Percentiles rank a stretch among this genome's conserved stretches.
These are phyloP conservation scores for Penicillium sp. DNA, from an alignment of 2,329 filamentous ascomycete species.

Conservation along the genomic window DNA sequence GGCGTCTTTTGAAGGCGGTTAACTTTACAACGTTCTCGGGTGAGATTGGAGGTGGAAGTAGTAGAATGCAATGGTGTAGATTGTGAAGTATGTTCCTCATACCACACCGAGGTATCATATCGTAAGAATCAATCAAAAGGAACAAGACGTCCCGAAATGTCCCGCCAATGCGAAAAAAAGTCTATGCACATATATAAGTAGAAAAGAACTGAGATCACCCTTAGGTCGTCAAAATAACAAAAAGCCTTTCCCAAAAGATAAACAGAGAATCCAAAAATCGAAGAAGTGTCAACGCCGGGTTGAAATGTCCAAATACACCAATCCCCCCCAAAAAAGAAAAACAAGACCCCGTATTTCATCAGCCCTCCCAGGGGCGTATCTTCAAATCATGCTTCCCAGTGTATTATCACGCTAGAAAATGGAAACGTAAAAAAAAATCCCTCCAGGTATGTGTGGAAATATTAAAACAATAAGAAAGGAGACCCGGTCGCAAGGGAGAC, in stretches of 20 bases:
- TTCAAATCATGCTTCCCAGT: slow-evolving; percentile 22
- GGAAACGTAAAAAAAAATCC: slow-evolving; percentile 10
- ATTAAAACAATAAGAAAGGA: slow-evolving; percentile 25
- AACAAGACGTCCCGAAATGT: slow-evolving; percentile 8
- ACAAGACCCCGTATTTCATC: slow-evolving; percentile 13
- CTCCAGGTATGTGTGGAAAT: slow-evolving; percentile 18
- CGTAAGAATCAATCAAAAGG: slow-evolving; percentile 15
- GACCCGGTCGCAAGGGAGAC: neutral
- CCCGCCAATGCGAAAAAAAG: slow-evolving; percentile 20
- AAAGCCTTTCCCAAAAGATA: slow-evolving; percentile 7
- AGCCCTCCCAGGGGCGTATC: slow-evolving; percentile 14
- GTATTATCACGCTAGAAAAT: slow-evolving; percentile 18
- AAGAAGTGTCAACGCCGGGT: slow-evolving; percentile 10
- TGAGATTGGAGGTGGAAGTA: neutral
- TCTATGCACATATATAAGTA: slow-evolving; percentile 6
- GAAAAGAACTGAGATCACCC: slow-evolving; percentile 10
- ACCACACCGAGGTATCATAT: slow-evolving; percentile 23
- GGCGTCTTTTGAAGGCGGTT: neutral
- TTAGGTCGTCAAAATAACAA: slow-evolving; percentile 12
- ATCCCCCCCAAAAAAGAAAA: neutral
- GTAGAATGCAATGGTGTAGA: slow-evolving; percentile 7
- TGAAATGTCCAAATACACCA: slow-evolving; percentile 1
- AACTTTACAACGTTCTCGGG: neutral
- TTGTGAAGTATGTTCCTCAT: slow-evolving; percentile 6
- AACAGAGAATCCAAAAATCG: slow-evolving; percentile 2